Conservation (phyloP, 768 basidiomycete species). For the Trametes cingulata region DNA sequence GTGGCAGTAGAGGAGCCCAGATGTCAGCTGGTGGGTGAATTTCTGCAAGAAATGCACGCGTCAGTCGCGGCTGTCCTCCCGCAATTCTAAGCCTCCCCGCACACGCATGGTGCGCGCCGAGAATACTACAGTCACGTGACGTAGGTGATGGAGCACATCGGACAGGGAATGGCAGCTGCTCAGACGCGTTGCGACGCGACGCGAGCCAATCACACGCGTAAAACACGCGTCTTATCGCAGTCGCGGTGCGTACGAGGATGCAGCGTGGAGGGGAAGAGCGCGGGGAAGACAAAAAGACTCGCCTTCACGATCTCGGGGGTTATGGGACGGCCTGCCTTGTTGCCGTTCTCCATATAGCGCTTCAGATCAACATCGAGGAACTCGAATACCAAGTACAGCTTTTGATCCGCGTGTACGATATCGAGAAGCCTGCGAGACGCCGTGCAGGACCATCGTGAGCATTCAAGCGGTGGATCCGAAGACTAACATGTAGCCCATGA, state of each 20-base stretch:
- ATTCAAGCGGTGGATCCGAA: not conserved
- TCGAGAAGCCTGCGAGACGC: slow-evolving; percentile 73
- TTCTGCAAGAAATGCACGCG: slow-evolving; percentile 54
- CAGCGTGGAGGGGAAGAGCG: not conserved
- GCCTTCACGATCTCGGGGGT: slow-evolving; percentile 80
- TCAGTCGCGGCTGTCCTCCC: not conserved
- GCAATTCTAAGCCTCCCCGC: not conserved
- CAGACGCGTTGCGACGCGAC: slow-evolving; percentile 32
- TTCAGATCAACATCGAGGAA: slow-evolving; percentile 97
- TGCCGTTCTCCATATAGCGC: slow-evolving; percentile 92
- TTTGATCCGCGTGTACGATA: slow-evolving; percentile 96
- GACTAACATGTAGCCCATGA: not conserved
- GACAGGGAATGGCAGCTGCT: not conserved
- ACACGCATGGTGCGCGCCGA: slow-evolving; percentile 3
- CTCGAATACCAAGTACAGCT: slow-evolving; percentile 97
- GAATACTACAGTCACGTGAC: slow-evolving; percentile 27
- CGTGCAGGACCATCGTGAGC: not conserved
- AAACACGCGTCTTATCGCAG: slow-evolving; percentile 31
- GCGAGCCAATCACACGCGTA: slow-evolving; percentile 29
- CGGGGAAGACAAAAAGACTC: slow-evolving; percentile 31
- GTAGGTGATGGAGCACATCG: slow-evolving; percentile 9
- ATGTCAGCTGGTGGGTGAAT: slow-evolving; percentile 92
- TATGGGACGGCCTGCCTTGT: slow-evolving; percentile 69
- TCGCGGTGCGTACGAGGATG: not conserved
- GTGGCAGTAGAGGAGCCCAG: slow-evolving; percentile 92